A percentile compares a stretch with the other conserved stretches of the same genome.
Conservation (phyloP, 1,284 basidiomycete species). For the Ceratobasidium sp. region DNA sequence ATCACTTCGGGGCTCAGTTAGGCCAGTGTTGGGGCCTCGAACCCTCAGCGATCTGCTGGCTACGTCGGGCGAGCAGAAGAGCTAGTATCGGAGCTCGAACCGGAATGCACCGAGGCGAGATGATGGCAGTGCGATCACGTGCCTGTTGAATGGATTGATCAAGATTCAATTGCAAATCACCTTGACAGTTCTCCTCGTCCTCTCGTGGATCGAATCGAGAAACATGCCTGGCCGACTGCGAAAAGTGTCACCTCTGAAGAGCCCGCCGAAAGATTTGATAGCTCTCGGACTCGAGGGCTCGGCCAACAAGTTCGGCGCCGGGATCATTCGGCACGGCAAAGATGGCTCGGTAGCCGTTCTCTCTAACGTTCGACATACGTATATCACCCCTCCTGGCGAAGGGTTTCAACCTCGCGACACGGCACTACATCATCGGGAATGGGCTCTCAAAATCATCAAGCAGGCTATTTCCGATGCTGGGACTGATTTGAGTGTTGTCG, state of each 20-base stretch:
- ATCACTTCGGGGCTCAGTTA: not conserved
- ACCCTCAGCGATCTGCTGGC: not conserved
- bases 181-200: not conserved
- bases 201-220: not conserved
- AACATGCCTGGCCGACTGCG: conserved; percentile 37
- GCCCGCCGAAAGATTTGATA: conserved; percentile 54
- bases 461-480: conserved; percentile 82
- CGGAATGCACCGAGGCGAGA: not conserved
- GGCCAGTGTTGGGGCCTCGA: not conserved
- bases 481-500: conserved; percentile 80
- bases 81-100: not conserved
- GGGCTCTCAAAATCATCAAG: conserved; percentile 87
- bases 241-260: conserved; percentile 45
- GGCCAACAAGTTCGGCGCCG: conserved; percentile 98
- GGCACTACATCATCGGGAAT: conserved; percentile 94
- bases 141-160: not conserved
- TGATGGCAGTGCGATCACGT: conserved; percentile 1
- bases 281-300: conserved; percentile 93
- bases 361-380: conserved; percentile 93
- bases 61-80: not conserved
- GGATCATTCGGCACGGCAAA: conserved; percentile 86
- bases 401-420: conserved; percentile 97
- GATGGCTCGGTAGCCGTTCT: conserved; percentile 78
- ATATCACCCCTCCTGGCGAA: conserved; percentile 97
- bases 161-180: not conserved